phyloP scores from a whole-genome alignment of 768 basidiomycete genomes.

The Astraeus odoratus region DNA sequence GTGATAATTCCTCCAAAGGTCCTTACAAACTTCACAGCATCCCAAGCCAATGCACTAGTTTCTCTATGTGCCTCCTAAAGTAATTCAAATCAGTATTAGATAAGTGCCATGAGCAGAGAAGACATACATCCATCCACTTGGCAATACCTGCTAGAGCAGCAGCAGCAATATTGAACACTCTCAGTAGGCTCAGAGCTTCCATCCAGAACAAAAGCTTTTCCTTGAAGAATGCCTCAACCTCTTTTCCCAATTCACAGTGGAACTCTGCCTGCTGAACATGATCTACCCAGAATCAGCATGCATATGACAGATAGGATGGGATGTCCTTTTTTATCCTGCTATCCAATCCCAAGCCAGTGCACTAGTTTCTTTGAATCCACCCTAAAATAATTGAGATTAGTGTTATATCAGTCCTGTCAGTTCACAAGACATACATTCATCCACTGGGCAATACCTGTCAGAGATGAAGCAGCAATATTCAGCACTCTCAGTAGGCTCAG shows the following conservation, averaged over 20 bases:
- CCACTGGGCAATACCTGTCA: too few relatives aligned
- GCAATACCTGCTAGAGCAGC: not conserved
- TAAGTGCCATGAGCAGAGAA: not conserved
- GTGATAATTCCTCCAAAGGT: not conserved
- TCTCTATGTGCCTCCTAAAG: not conserved
- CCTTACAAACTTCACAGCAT: not conserved
- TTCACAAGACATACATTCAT: too few relatives aligned
- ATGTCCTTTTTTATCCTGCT: too few relatives aligned
- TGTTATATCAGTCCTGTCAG: too few relatives aligned
- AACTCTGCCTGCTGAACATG: too few relatives aligned
- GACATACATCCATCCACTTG: not conserved
- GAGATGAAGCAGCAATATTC: too few relatives aligned
- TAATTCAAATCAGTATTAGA: not conserved
- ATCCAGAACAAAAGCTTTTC: constrained; percentile 3
- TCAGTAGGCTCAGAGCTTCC: not conserved
- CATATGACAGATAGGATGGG: too few relatives aligned
- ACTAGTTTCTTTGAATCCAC: too few relatives aligned
- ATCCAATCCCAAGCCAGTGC: not conserved
- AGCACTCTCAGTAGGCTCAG: too few relatives aligned
- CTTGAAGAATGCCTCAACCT: not conserved
- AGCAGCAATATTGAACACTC: not conserved
- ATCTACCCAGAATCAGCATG: too few relatives aligned
- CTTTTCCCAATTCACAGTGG: too few relatives aligned
- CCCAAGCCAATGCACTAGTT: not conserved
- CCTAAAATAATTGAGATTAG: too few relatives aligned